A percentile compares a stretch with the other conserved stretches of the same genome.
phyloP scores from a whole-genome alignment of 2,329 filamentous ascomycete genomes.

The Sclerotinia subarctica region DNA sequence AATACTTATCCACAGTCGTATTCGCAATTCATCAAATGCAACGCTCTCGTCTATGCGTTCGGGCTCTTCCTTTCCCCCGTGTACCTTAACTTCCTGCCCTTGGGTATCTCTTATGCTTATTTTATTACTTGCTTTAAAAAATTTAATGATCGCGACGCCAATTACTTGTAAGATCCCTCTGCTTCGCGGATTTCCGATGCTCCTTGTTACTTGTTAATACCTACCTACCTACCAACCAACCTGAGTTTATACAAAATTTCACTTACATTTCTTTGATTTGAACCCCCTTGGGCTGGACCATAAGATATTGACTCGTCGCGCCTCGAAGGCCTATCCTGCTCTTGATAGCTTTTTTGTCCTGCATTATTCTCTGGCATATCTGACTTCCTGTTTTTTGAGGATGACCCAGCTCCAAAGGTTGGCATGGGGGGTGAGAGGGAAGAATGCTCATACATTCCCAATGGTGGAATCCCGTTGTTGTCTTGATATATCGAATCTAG shows the following conservation, averaged over 20 bases:
- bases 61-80: too few relatives aligned
- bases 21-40: too few relatives aligned
- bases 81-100: not conserved
- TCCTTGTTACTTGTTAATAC: not conserved
- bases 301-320: not conserved
- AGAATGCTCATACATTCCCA: not conserved
- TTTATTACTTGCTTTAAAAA: rapidly evolving
- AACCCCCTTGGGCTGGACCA: not conserved
- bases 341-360: not conserved
- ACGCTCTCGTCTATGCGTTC: too few relatives aligned
- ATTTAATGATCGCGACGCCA: not conserved
- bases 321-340: not conserved
- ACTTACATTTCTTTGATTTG: not conserved
- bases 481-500: not conserved
- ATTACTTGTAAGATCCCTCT: not conserved
- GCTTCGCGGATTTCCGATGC: not conserved
- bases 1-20: too few relatives aligned
- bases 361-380: not conserved
- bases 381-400: not conserved
- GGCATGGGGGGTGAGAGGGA: not conserved
- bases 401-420: not conserved
- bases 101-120: not conserved
- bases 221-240: too few relatives aligned
- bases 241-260: not conserved
- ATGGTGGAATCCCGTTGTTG: not conserved